Evolutionary conservation across 2,329 filamentous ascomycete species (phyloP), one percentile per base, ranked within the genome.

Genomic region (Colletotrichum eleusines): DNA sequence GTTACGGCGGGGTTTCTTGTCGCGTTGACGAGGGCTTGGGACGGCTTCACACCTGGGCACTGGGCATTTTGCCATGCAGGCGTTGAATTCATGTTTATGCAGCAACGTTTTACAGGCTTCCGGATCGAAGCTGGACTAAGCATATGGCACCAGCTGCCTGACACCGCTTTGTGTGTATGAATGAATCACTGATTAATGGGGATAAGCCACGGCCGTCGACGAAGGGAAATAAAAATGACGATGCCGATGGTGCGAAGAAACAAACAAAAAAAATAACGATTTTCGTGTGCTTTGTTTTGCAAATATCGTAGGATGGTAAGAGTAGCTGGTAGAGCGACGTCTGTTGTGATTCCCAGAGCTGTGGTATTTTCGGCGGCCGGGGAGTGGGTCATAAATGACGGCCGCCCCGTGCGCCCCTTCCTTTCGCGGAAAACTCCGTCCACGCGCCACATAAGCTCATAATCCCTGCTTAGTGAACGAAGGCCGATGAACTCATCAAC

Each of bases 401-500:
- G 58, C 53, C 48, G 58, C 53, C 48, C 68, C 64, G 68, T 71
- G 68, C 68, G 57, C 64, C 28, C 53, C 51, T 68, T 70, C 59
- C 66, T 33, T 42, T 20, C 57, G 31, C 59, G 66, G 69, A 63
- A 59, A 65, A 61, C 66, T 72, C 66, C 59, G 69, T 38, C 40
- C 14, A 60, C 33, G 69, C 69, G 69, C 69, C 69, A 72, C 69
- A 72, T 60, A 64, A 64, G 60, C 69, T 61, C 42, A 54, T 40
- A 48, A 63, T 40, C 69, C 69, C 66, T 72, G 69, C 55, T 70
- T 66, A 38, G 38, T 59, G 38, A 55, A 31, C 55, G 60, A 64
- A 69, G 60, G 66, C 59, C 69, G 54, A 65, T 72, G 69, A 72
- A 50, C 64, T 71, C 68, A 68, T 72, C 60, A 61, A 38, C 58